These are phyloP conservation scores for Mycena maculata DNA, from an alignment of 768 basidiomycete species.

Conservation along the genomic window DNA sequence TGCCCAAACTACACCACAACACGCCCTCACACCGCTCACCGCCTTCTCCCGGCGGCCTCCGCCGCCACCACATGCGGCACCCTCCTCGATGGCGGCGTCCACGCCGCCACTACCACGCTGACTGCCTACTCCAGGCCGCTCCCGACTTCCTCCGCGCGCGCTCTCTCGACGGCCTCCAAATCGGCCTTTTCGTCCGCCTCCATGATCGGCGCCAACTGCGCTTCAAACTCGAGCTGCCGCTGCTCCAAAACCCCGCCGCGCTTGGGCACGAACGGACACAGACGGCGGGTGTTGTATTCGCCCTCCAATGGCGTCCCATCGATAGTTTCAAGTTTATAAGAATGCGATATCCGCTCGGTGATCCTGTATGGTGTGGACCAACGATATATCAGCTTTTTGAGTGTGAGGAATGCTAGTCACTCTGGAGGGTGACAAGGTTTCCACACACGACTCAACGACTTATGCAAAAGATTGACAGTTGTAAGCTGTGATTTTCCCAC, in stretches of 20 bases:
- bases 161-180: background rate
- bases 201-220: background rate
- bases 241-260: constrained; percentile 6
- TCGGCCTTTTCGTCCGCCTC: background rate
- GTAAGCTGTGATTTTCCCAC: too few relatives aligned
- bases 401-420: too few relatives aligned
- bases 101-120: too few relatives aligned
- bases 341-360: constrained; percentile 16
- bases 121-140: background rate
- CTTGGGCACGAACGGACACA: constrained; percentile 20
- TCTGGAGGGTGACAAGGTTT: too few relatives aligned
- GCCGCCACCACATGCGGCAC: background rate
- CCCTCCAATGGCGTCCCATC: constrained; percentile 6
- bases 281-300: background rate
- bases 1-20: too few relatives aligned
- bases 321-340: constrained; percentile 28
- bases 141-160: background rate
- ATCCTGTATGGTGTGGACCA: constrained; percentile 44
- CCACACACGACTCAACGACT: too few relatives aligned
- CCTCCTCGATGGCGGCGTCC: background rate
- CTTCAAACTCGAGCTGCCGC: background rate
- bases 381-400: constrained; percentile 43
- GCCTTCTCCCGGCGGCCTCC: too few relatives aligned
- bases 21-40: too few relatives aligned
- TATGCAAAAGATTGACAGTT: too few relatives aligned